Base-by-base conservation (phyloP, 176 grass and related monocot genomes). In the Coix lacrymajobi region DNA sequence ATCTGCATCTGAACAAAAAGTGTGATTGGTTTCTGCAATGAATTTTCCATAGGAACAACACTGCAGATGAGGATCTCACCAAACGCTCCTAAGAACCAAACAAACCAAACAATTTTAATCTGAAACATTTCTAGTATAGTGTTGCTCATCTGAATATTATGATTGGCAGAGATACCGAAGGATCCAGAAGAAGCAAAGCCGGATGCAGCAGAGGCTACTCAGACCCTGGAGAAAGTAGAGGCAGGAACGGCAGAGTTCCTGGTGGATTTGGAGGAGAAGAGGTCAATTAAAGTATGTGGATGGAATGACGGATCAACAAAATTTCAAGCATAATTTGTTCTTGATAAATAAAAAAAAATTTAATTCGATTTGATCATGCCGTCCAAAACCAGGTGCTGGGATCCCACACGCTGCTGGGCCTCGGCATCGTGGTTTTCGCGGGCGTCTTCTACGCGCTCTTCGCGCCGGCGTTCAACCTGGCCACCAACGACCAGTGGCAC, bases 371-470 rank as follows among this genome's bases (percentile, higher is more conserved):
- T 54, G 19, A 54, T 5, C 19, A 54, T 9, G 19, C 3, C 19
- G 49, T 54, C 49, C 2, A 22, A 54, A 22, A 54, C 0, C 70
- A 89, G 87, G 88, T 90, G 2, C 61, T 90, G 1, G 92, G 92
- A 0, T 92, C 92, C 11, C 80, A 88, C 80, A 87, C 76, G 33
- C 79, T 87, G 69, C 63, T 96, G 0, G 91, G 96, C 2, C 93
- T 99, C 0, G 73, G 65, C 7, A 93, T 99, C 49, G 96, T 99
- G 24, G 79, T 89, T 25, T 96, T 99, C 69, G 89, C 91, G 2
- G 92, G 96, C 26, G 52, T 96, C 64, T 93, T 85, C 88, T 96
- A 92, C 87, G 95, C 93, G n/a, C 91, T 99, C 11, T 99, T 96
- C 81, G 66, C 93, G 40, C 96, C 96, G 8, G 87, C 89, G 28